Conservation (phyloP, 441 rosid genomes). For the Adansonia rubrostipa region DNA sequence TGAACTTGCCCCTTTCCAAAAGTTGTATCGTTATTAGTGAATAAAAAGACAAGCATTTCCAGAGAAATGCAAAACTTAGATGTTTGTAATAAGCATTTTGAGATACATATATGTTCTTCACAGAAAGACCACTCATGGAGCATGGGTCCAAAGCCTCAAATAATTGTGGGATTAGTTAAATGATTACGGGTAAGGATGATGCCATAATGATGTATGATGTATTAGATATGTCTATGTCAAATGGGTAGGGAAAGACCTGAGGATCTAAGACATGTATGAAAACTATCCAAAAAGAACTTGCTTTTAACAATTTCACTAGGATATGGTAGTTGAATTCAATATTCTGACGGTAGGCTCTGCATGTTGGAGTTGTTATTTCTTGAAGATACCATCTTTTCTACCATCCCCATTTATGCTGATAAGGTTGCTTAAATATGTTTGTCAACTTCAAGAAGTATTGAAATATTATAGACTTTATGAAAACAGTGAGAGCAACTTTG, state of each 20-base stretch:
- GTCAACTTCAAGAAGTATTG: neutral
- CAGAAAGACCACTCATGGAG: neutral
- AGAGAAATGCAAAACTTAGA: neutral
- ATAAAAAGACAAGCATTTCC: neutral
- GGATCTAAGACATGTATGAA: neutral
- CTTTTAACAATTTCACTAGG: neutral
- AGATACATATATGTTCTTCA: neutral
- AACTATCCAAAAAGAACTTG: neutral
- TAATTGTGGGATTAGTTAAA: conserved; percentile 11
- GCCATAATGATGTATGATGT: neutral
- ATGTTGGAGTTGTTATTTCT: neutral
- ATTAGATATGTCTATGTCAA: conserved; percentile 7
- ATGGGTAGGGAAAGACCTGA: neutral
- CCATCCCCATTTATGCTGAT: neutral
- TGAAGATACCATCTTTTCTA: conserved; percentile 3
- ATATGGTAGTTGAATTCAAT: neutral
- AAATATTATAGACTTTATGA: neutral
- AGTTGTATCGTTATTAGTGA: neutral
- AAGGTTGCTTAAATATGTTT: neutral
- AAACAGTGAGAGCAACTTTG: neutral
- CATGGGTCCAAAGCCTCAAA: neutral
- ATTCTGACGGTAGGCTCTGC: neutral
- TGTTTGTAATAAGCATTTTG: conserved; percentile 2
- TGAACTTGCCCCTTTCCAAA: neutral
- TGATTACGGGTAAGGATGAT: neutral